These are phyloP conservation scores for Podospora conica DNA, from an alignment of 495 filamentous ascomycete genomes.

Conservation along the genomic window DNA sequence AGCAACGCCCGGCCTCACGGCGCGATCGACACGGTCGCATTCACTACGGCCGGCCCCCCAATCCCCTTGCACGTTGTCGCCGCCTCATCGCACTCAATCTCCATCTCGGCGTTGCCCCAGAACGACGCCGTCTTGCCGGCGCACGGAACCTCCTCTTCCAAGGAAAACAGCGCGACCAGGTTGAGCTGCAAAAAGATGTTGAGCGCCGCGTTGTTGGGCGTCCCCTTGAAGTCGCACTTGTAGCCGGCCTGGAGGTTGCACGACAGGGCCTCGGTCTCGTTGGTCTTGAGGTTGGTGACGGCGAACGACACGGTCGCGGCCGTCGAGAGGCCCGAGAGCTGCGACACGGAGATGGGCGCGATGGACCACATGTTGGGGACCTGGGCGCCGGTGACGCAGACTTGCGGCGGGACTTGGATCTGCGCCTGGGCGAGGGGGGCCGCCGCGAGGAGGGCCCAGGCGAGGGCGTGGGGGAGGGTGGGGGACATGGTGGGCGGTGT, in stretches of 20 bases:
- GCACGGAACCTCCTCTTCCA: not conserved
- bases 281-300: slow-evolving; percentile 4
- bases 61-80: not conserved
- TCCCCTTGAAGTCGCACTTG: slow-evolving; percentile 8
- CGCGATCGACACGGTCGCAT: not conserved
- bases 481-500: not conserved
- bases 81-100: not conserved
- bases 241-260: slow-evolving; percentile 4
- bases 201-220: slow-evolving; percentile 1
- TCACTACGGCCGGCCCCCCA: not conserved
- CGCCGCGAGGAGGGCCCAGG: not conserved
- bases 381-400: not conserved
- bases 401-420: not conserved
- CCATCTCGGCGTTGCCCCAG: not conserved
- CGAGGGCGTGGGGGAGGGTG: not conserved
- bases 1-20: not conserved
- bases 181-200: slow-evolving; percentile 7
- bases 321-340: not conserved
- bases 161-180: not conserved
- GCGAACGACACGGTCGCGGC: not conserved
- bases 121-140: slow-evolving; percentile 1
- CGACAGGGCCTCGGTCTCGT: slow-evolving; percentile 1
- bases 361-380: slow-evolving; percentile 8
- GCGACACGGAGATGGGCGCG: not conserved
- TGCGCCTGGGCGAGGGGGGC: not conserved